Evolutionary conservation across 495 filamentous ascomycete species (phyloP), one percentile per base, ranked within the genome.

Genomic region (Trichoderma parareesei): DNA sequence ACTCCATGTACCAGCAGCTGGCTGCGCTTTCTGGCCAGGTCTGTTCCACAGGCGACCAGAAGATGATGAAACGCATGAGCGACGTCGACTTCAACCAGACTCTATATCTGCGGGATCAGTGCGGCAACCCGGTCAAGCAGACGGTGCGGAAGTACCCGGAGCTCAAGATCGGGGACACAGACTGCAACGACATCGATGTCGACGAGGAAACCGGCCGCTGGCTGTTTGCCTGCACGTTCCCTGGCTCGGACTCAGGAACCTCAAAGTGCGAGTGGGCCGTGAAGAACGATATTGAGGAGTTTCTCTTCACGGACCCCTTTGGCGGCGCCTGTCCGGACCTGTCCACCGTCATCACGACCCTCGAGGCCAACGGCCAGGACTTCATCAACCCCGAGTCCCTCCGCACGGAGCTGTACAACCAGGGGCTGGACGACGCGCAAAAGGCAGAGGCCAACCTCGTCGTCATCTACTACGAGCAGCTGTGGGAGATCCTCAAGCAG

Each of bases 301-400:
- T 55, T 18, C 63, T 38, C 63, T 38, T 44, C 14, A 64, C 33
- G 42, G 33, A 40, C 20, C 63, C 33, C 46, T 44, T 40, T 55
- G 55, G 42, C 37, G 63, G 63, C 57, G 53, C 53, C 27, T 57
- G 53, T 57, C 53, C 53, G 8, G 60, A 61, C 38, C 42, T 43
- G 38, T 43, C 60, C 14, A 61, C 60, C 38, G 41, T 61, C 38
- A 61, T 61, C 38, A 61, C 60, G 10, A 41, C 60, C 14, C 60
- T 43, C 37, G 60, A 43, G 38, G 60, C 60, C 35, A 43, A 61
- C 13, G 38, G 60, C 18, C 60, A 57, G 6, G 53, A 57, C 11
- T 57, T 57, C 5, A 57, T 57, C 27, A 57, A 57, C 16, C 27
- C 53, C 9, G 53, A 57, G 27, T 57, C 53, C 9, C 53, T 57